Evolutionary conservation across 345 rosid species (phyloP), one percentile per base, ranked within the genome.

Genomic region (Eucalyptus dawsonii): DNA sequence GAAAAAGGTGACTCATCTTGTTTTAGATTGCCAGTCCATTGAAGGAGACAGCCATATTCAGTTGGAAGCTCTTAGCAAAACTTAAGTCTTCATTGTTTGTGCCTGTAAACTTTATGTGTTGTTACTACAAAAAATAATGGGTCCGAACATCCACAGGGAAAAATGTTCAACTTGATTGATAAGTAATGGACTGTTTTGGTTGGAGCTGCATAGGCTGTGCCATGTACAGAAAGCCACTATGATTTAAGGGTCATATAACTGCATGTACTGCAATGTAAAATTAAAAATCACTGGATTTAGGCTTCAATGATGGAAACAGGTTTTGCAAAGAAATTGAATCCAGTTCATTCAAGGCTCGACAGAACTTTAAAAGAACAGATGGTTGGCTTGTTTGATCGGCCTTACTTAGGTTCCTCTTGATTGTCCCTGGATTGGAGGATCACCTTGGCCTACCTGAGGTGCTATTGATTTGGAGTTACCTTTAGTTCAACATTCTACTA

Each of bases 1-100:
- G 31, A 97, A 94, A 93, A 97, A 97, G 98, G 99, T 93, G 92
- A 76, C 29, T 76, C 47, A 42, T 76, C 85, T 76, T 76, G 47
- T 40, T 76, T 72, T 76, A 40, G 47, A 40, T 40, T 76, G 85
- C 29, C 15, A 76, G 85, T 76, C 44, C 27, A 76, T 40, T 40
- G 15, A 76, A 40, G 47, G 29, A 76, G 85, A 76, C 13, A 14
- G 47, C 47, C 29, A 76, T 76, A 21, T 21, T 76, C 85, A 76
- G 47, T 40, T 56, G 44, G 60, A 51, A 56, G 67, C 62, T 86
- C 45, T 86, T 27, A 11, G 47, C 27, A 50, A 19, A 56, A 51
- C 65, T 31, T 4, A 51, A 29, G 25, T 86, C 42, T 54, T 86
- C 42, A 51, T n/a, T 86, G 60, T 86, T 49, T 50, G 60, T 86